These are phyloP conservation scores for Emericellopsis terricola DNA, from an alignment of 495 filamentous ascomycete genomes.

Conservation along the genomic window DNA sequence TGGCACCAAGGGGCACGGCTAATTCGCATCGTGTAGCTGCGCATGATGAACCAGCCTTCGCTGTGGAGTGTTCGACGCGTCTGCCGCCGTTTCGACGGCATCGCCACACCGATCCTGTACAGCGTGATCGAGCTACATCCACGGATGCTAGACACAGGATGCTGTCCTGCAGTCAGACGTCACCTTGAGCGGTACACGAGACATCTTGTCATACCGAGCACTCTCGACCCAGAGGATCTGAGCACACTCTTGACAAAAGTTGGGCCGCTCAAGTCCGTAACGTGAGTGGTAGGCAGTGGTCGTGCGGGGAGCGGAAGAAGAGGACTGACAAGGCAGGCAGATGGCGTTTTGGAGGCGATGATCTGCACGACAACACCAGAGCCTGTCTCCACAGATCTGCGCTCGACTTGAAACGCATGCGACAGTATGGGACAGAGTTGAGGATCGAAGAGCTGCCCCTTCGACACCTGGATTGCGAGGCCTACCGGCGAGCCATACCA, in stretches of 20 bases:
- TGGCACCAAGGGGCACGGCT: neutral
- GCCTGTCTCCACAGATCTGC: constrained; percentile 9
- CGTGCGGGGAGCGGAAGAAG: too few species aligned
- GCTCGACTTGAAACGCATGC: constrained; percentile 2
- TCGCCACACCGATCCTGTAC: constrained; percentile 12
- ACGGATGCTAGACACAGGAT: too few species aligned
- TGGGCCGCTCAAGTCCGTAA: too few species aligned
- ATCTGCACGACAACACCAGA: neutral
- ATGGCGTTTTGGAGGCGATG: constrained; percentile 4
- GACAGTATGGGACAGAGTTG: constrained; percentile 4
- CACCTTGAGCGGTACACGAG: constrained; percentile 10
- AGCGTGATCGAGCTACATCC: constrained; percentile 7
- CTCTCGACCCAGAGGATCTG: constrained; percentile 11
- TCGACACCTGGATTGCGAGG: constrained; percentile 2
- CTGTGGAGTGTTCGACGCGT: neutral
- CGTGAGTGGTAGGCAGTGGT: too few species aligned
- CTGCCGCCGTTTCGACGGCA: constrained; percentile 8
- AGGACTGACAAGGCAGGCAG: constrained; percentile 4
- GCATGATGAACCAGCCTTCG: neutral
- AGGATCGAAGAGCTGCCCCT: constrained; percentile 13
- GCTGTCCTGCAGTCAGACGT: constrained; percentile 4
- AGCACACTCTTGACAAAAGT: too few species aligned
- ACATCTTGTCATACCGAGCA: constrained; percentile 7
- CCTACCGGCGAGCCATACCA: constrained; percentile 8
- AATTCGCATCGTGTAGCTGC: too few species aligned